Evolutionary conservation across 306 rosid genomes (phyloP).

Genomic region (Lotus japonicus): DNA sequence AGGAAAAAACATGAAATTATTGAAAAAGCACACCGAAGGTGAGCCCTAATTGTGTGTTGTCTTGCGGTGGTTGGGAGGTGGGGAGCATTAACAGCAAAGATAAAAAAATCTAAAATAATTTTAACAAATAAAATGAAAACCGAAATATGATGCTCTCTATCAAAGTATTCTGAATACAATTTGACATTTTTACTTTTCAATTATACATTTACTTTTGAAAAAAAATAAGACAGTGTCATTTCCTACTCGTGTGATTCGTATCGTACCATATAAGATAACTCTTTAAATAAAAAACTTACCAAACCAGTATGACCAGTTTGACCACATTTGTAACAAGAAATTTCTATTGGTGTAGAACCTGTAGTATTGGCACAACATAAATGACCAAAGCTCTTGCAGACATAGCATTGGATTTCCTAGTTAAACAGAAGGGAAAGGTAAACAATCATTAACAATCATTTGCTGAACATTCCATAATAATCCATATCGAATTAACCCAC

Average conservation of each 20-base stretch:
- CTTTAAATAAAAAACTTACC: constrained; percentile 44
- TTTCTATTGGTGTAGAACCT: constrained; percentile 24
- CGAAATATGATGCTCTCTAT: too few species aligned
- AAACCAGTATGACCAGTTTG: constrained; percentile 73
- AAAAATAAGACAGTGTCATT: too few species aligned
- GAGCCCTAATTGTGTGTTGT: too few species aligned
- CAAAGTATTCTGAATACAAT: too few species aligned
- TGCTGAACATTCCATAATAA: not conserved
- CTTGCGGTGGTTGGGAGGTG: too few species aligned
- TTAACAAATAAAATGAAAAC: not conserved
- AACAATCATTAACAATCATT: too few species aligned
- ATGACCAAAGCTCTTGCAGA: constrained; percentile 78
- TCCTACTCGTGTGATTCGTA: too few species aligned
- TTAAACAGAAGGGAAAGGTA: constrained; percentile 5
- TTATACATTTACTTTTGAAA: too few species aligned
- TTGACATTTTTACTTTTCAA: too few species aligned
- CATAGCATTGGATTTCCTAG: constrained; percentile 74
- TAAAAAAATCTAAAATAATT: not conserved
- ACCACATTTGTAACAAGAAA: constrained; percentile 91
- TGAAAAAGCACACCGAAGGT: not conserved
- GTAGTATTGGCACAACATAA: constrained; percentile 57
- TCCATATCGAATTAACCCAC: not conserved
- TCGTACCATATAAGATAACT: too few species aligned
- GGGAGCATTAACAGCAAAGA: not conserved
- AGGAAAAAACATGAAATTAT: not conserved